These are phyloP conservation scores for Phytophthora hibernalis DNA, from an alignment of 352 stramenopile genomes.

Conservation along the genomic window DNA sequence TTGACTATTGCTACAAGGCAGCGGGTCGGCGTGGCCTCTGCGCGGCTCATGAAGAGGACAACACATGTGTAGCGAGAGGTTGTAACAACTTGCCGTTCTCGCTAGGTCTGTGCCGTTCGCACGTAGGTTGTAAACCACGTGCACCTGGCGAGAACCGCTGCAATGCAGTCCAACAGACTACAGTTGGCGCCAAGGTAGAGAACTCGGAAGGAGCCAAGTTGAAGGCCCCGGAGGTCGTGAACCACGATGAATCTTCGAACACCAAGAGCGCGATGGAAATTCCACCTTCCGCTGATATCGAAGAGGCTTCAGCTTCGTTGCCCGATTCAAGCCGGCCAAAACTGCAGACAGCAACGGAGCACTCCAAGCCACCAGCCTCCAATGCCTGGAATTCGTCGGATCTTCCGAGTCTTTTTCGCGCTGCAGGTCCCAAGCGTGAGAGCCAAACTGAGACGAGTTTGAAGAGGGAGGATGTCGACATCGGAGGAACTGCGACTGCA, in stretches of 20 bases:
- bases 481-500: not conserved
- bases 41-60: slow-evolving; percentile 7
- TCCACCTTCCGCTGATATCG: not conserved
- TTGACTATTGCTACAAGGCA: slow-evolving; percentile 15
- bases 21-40: slow-evolving; percentile 11
- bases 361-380: not conserved
- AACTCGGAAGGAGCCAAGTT: not conserved
- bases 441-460: not conserved
- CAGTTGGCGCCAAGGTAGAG: not conserved
- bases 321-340: slow-evolving; percentile 12
- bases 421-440: slow-evolving; percentile 11
- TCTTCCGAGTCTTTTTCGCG: slow-evolving; percentile 24
- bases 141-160: not conserved
- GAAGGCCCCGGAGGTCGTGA: too few species aligned
- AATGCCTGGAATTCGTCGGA: slow-evolving; percentile 25
- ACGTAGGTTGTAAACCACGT: not conserved
- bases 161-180: not conserved
- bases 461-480: slow-evolving; percentile 9
- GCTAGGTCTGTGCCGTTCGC: slow-evolving; percentile 2
- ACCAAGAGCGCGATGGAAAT: not conserved
- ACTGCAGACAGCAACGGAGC: slow-evolving; percentile 9
- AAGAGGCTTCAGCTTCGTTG: not conserved
- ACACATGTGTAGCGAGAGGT: slow-evolving; percentile 1
- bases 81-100: slow-evolving; percentile 14
- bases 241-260: slow-evolving; percentile 1